Percentiles rank a stretch among this genome's conserved stretches.
Evolutionary conservation across 2,329 filamentous ascomycete genomes (phyloP).

Genomic region (Trichoderma polysporum): DNA sequence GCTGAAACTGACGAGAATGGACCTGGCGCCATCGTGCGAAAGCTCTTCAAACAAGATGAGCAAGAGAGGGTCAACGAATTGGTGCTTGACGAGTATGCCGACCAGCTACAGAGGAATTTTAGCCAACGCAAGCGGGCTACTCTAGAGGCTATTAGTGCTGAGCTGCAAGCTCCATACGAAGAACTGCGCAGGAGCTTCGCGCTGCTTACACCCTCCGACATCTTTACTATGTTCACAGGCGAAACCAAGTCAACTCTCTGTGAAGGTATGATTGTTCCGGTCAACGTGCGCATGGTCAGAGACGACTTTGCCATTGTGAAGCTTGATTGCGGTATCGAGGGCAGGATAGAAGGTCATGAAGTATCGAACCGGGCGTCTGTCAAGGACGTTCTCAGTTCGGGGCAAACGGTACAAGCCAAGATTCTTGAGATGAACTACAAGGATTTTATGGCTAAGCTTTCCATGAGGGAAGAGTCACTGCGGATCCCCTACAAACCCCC

Average conservation of each 20-base stretch:
- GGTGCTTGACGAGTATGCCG: slow-evolving; percentile 93
- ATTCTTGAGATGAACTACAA: slow-evolving; percentile 85
- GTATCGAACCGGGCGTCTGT: slow-evolving; percentile 72
- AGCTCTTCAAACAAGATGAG: slow-evolving; percentile 90
- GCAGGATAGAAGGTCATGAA: slow-evolving; percentile 78
- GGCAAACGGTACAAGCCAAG: slow-evolving; percentile 87
- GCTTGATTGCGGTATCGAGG: slow-evolving; percentile 92
- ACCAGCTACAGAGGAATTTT: slow-evolving; percentile 90
- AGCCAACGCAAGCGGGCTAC: slow-evolving; percentile 94
- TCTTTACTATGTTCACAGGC: slow-evolving; percentile 96
- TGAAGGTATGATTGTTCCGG: slow-evolving; percentile 89
- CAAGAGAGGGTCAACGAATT: slow-evolving; percentile 96
- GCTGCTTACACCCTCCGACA: slow-evolving; percentile 67
- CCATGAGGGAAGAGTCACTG: slow-evolving; percentile 78
- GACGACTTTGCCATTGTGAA: slow-evolving; percentile 91
- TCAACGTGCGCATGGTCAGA: slow-evolving; percentile 83
- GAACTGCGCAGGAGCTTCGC: slow-evolving; percentile 83
- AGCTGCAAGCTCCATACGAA: slow-evolving; percentile 90
- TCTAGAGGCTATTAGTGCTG: slow-evolving; percentile 91
- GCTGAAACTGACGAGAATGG: slow-evolving; percentile 90
- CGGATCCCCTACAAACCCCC: slow-evolving; percentile 69
- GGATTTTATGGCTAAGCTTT: slow-evolving; percentile 78
- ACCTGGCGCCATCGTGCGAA: slow-evolving; percentile 84
- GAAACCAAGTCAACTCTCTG: slow-evolving; percentile 82
- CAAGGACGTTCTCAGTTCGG: slow-evolving; percentile 70